Conservation (phyloP, 192 early-diverging fungal genomes). For the Kickxella alabastrina region DNA sequence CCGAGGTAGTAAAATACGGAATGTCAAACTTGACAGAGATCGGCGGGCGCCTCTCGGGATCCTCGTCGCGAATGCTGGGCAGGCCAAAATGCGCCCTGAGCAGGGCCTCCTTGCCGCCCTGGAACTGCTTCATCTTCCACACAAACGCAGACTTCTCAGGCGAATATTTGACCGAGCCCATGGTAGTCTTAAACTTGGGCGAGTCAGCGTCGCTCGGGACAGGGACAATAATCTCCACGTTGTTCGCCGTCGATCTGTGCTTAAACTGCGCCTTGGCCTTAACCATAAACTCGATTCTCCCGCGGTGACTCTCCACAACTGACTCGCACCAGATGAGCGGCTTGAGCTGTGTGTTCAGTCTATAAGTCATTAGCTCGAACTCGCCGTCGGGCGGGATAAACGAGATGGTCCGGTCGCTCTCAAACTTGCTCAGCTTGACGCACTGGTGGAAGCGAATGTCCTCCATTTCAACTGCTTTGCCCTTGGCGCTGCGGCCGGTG, state of each 20-base stretch:
- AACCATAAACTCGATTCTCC: constrained; percentile 94
- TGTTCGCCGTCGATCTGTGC: constrained; percentile 92
- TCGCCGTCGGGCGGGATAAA: constrained; percentile 89
- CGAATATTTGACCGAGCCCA: constrained; percentile 87
- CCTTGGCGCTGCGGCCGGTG: constrained; percentile 66
- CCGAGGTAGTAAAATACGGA: constrained; percentile 85
- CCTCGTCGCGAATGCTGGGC: constrained; percentile 80
- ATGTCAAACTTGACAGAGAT: constrained; percentile 87
- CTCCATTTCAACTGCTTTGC: constrained; percentile 87
- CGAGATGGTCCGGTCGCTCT: constrained; percentile 84
- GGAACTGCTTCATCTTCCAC: constrained; percentile 99
- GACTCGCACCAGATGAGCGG: constrained; percentile 84
- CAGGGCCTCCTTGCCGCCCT: constrained; percentile 94
- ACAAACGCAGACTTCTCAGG: constrained; percentile 91
- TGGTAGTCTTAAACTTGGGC: constrained; percentile 89
- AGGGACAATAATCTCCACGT: constrained; percentile 97
- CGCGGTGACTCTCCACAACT: constrained; percentile 80
- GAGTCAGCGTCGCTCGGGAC: constrained; percentile 97
- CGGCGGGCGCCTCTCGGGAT: constrained; percentile 75
- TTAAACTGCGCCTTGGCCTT: constrained; percentile 98
- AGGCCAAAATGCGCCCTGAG: constrained; percentile 84
- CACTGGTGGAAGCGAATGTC: constrained; percentile 91
- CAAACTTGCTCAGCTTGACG: constrained; percentile 81
- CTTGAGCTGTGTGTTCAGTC: constrained; percentile 78
- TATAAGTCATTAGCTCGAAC: constrained; percentile 89